Evolutionary conservation across 148 eudicot genomes (phyloP), one percentile per base, ranked within the genome.

Genomic region (Rheum nobile): DNA sequence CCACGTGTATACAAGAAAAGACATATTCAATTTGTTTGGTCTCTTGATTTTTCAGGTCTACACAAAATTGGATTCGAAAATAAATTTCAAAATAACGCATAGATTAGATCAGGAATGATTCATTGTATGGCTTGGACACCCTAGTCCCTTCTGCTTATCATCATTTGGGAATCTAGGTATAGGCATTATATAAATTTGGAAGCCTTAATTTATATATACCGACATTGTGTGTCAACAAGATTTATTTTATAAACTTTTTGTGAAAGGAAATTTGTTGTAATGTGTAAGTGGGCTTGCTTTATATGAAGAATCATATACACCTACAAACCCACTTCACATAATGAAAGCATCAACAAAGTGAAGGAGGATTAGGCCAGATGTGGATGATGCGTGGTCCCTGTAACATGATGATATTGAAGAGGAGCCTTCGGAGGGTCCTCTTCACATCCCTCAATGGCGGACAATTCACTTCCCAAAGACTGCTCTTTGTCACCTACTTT

Each of bases 401-500:
- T 29, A 29, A 28, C 38, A 29, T 16, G 7, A 31, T 63, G 11
- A 63, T 31, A 24, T 16, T 6, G 68, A 63, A 63, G 68, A 63
- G 68, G 38, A 28, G 32, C 67, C 67, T 54, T 54, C 6, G 29
- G 63, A 54, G 63, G 63, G 63, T 21, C 63, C 63, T 54, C 63
- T 26, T 10, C 14, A 50, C 63, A 22, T 55, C 11, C 63, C 10
- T 61, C 17, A 13, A 29, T 63, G 68, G 68, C 68, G 31, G 68
- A 63, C 68, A 63, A 31, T 31, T 5, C 37, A 31, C 68, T 63
- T 63, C 31, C 9, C 68, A 63, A 63, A 63, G 21, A 63, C 68
- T 63, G 68, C 68, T 6, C 68, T 16, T 63, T 63, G 68, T 63
- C 68, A 31, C 37, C 68, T 31, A 31, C 68, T 63, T 63, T 63